Evolutionary conservation across 129 eudicot genomes (phyloP).

Genomic region (Centaurea solstitialis): DNA sequence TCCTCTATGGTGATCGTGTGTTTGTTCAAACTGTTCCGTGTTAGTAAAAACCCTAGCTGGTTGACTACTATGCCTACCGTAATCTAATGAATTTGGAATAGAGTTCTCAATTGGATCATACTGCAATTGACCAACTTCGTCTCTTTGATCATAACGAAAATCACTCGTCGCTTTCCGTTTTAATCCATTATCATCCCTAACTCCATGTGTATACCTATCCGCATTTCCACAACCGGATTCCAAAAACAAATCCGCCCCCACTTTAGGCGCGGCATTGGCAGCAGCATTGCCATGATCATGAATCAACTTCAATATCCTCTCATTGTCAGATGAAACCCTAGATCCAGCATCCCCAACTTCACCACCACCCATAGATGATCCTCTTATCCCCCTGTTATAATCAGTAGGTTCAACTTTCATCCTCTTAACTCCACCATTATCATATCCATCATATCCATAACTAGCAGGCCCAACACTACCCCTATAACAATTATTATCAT

Average conservation of each 20-base stretch:
- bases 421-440: conserved; percentile 48
- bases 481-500: not conserved
- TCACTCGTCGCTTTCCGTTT: conserved; percentile 18
- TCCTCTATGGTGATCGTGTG: not conserved
- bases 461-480: conserved; percentile 12
- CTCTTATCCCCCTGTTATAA: conserved; percentile 14
- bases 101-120: not conserved
- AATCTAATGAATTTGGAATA: conserved; percentile 6
- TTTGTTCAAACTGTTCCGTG: not conserved
- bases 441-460: conserved; percentile 24
- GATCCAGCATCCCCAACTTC: conserved; percentile 24
- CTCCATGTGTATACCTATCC: conserved; percentile 9
- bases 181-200: conserved; percentile 6
- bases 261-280: not conserved
- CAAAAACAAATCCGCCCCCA: not conserved
- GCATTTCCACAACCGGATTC: conserved; percentile 12
- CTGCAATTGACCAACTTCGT: conserved; percentile 13
- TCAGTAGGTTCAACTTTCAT: conserved; percentile 40
- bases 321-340: conserved; percentile 31
- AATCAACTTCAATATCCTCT: conserved; percentile 73
- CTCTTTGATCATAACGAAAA: conserved; percentile 18
- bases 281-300: conserved; percentile 73
- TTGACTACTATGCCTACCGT: conserved; percentile 12
- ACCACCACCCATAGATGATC: conserved; percentile 12
- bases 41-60: not conserved